A percentile compares a stretch with the other conserved stretches of the same genome.
Conservation (phyloP, 2,329 filamentous ascomycete genomes). For the Septoria linicola region DNA sequence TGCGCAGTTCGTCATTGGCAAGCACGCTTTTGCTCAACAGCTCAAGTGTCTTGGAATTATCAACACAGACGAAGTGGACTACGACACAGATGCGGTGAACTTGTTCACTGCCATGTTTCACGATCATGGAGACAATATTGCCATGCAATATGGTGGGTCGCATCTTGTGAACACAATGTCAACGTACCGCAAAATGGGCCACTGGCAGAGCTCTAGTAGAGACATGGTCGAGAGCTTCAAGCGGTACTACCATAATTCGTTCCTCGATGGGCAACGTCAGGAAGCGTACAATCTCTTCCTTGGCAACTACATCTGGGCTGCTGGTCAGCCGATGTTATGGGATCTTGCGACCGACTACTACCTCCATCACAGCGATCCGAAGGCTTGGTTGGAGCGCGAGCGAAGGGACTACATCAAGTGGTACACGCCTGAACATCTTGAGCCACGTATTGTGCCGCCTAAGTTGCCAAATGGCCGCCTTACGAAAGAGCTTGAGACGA, state of each 20-base stretch:
- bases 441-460: slow-evolving; percentile 60
- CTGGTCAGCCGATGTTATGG: slow-evolving; percentile 94
- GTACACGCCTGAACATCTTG: slow-evolving; percentile 74
- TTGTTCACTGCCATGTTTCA: slow-evolving; percentile 97
- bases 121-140: slow-evolving; percentile 95
- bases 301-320: slow-evolving; percentile 86
- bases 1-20: slow-evolving; percentile 96
- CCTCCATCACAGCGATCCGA: slow-evolving; percentile 83
- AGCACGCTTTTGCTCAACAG: slow-evolving; percentile 87
- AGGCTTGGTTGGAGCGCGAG: slow-evolving; percentile 64
- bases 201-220: slow-evolving; percentile 95
- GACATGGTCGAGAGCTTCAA: slow-evolving; percentile 99
- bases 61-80: slow-evolving; percentile 73
- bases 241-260: slow-evolving; percentile 97
- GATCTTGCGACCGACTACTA: slow-evolving; percentile 94
- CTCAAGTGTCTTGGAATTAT: slow-evolving; percentile 89
- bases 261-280: slow-evolving; percentile 94
- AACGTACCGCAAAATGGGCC: slow-evolving; percentile 97
- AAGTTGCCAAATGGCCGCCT: slow-evolving; percentile 9
- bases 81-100: slow-evolving; percentile 93
- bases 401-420: slow-evolving; percentile 78
- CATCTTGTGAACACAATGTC: slow-evolving; percentile 99
- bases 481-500: slow-evolving; percentile 1
- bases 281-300: slow-evolving; percentile 97
- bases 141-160: slow-evolving; percentile 94